Evolutionary conservation across 306 rosid genomes (phyloP).

Genomic region (Lathyrus oleraceus): DNA sequence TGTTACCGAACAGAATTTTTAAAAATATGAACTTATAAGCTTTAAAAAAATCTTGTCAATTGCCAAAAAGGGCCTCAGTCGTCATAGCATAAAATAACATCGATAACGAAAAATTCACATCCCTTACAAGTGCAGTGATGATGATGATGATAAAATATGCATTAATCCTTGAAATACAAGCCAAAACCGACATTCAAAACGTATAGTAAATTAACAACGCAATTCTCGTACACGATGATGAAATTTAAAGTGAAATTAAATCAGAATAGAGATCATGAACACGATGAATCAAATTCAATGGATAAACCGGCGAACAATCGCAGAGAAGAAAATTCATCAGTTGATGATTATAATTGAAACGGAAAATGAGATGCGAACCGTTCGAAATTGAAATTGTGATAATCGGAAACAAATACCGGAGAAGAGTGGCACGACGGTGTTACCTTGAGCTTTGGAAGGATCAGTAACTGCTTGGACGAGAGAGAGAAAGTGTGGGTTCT

Average conservation of each 20-base stretch:
- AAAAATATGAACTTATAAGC: too few relatives aligned
- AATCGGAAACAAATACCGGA: not conserved
- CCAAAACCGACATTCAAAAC: not conserved
- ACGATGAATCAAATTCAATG: conserved; percentile 14
- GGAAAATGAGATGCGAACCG: not conserved
- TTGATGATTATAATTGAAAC: not conserved
- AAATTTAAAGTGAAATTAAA: not conserved
- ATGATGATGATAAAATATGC: not conserved
- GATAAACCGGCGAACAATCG: not conserved
- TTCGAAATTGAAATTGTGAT: not conserved
- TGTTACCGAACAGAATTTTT: too few relatives aligned
- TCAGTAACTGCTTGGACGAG: conserved; percentile 28
- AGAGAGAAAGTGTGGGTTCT: not conserved
- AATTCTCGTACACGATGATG: not conserved
- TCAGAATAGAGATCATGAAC: not conserved
- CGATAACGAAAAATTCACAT: conserved; percentile 8
- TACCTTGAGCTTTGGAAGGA: conserved; percentile 35
- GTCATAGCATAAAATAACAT: not conserved
- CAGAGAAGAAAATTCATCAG: not conserved
- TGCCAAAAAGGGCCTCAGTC: too few relatives aligned
- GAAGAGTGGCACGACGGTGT: not conserved
- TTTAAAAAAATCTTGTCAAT: too few relatives aligned
- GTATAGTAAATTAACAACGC: not conserved
- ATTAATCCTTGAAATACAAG: conserved; percentile 14
- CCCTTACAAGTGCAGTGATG: not conserved